Evolutionary conservation across 2,329 filamentous ascomycete genomes (phyloP), one percentile per base, ranked within the genome.

Genomic region (Calonectria ilicicola): DNA sequence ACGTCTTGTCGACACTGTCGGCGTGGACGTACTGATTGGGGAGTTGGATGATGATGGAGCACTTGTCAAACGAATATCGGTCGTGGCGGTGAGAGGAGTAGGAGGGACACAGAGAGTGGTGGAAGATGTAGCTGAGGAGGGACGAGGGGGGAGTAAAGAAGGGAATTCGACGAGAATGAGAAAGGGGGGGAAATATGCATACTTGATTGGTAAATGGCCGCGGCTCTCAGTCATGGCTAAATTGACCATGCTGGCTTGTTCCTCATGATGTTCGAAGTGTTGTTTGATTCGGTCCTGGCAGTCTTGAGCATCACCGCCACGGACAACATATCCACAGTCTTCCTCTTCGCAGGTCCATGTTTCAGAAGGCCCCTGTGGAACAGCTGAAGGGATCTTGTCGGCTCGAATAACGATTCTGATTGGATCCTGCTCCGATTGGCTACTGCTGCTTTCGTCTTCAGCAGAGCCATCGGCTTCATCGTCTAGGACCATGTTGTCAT

Each of bases 281-380:
- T 89, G 85, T 21, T 85, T 86, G 56, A 95, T 92, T 12, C 90
- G 83, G 5, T 86, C 83, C 71, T 90, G 88, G 27, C 89, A 90
- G 0, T 87, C 85, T 3, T 87, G 83, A 49, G 89, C 86, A 53
- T 91, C 88, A n/a, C 90, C 91, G 2, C 87, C 88, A 73, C 92
- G 91, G 14, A 94, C 90, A 47, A 92, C 87, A 76, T 91, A 91
- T 44, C 84, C 84, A 78, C 93, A 95, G 27, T 89, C 91, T 14
- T 91, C 89, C 73, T 93, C 87, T 5, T 89, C 88, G 78, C 93
- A 95, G 1, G 85, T 85, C 93, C 93, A 95, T 0, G 91, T 91
- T 66, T 92, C 89, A 71, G 91, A 87, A 0, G 91, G 89, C 0
- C 90, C 91, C 40, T 87, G 85, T 0, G 90, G 86, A 3, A 81